Conservation (phyloP, 192 early-diverging fungal genomes). For the Thamnidium elegans region DNA sequence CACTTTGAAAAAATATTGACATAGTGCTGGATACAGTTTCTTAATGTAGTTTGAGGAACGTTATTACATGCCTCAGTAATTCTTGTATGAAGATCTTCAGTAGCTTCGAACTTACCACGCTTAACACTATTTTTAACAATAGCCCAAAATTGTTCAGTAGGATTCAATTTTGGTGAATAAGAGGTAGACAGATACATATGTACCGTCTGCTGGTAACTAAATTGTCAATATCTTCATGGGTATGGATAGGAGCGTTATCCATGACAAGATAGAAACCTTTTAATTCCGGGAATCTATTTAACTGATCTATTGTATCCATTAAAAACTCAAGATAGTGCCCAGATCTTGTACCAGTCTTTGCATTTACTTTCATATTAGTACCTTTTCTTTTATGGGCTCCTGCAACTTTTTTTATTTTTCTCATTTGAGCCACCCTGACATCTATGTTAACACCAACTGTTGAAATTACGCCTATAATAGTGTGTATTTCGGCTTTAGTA, state of each 20-base stretch:
- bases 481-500: conserved; percentile 7
- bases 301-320: conserved; percentile 6
- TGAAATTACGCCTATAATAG: conserved; percentile 10
- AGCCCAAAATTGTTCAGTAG: too few relatives aligned
- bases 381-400: background rate
- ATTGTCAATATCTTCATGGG: too few relatives aligned
- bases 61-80: conserved; percentile 1
- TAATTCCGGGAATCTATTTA: conserved; percentile 13
- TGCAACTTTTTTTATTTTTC: background rate
- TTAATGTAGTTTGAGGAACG: background rate
- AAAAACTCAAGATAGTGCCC: conserved; percentile 10
- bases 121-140: background rate
- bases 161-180: too few relatives aligned
- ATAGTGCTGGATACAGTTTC: background rate
- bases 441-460: conserved; percentile 3
- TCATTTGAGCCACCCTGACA: background rate
- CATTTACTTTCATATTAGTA: background rate
- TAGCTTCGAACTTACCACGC: background rate
- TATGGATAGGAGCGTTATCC: too few relatives aligned
- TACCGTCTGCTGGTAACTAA: too few relatives aligned
- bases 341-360: conserved; percentile 8
- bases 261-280: too few relatives aligned
- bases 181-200: too few relatives aligned
- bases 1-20: too few relatives aligned
- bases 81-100: background rate